Base-by-base conservation (phyloP, 2,329 filamentous ascomycete species). In the Bipolaris zeicola region DNA sequence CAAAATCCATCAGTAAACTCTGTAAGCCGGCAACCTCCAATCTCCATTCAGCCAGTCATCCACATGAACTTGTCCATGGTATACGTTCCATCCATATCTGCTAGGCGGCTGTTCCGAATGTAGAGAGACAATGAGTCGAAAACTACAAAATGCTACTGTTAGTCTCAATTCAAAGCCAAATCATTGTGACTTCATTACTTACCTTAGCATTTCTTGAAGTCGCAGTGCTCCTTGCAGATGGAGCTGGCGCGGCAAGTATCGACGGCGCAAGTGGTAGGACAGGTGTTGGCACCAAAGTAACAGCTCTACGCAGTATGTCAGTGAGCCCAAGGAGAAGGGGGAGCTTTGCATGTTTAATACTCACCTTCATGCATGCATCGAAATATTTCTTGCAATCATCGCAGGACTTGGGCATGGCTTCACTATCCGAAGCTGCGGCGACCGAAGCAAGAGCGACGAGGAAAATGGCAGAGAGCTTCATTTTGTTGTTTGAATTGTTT, bases 381-480 rank as follows among this genome's bases (percentile, higher is more conserved):
- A 28, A 45, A 3, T n/a, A 36, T 18, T 18, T 22, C 26, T 50
- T 34, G 28, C 48, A 50, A 1, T 31, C 5, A 8, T 28, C 11
- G 24, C 34, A 48, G 3, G 26, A 26, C 26, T 8, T 26, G 26
- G 33, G 3, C 11, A 14, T 8, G 6, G n/a, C 3, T 7, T 22
- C 18, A 1, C 4, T n/a, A 11, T 18, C 11, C 6, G 14, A 8
- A 26, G 46, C 52, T 8, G 24, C 10, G 18, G 34, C 52, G 16
- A 44, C 2, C 4, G 39, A 3, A 3, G 39, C 34, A 24, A 24
- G 24, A 11, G 6, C 47, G 7, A 41, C 5, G 16, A 50, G 1
- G 2, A 55, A 6, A 34, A 55, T 2, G 18, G 39, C 2, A 10
- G 39, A 18, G 18, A 45, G 24, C 39, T 55, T 55, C 52, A 55